These are phyloP conservation scores for Chionographis japonica DNA, from an alignment of 106 monocot species.

Conservation along the genomic window DNA sequence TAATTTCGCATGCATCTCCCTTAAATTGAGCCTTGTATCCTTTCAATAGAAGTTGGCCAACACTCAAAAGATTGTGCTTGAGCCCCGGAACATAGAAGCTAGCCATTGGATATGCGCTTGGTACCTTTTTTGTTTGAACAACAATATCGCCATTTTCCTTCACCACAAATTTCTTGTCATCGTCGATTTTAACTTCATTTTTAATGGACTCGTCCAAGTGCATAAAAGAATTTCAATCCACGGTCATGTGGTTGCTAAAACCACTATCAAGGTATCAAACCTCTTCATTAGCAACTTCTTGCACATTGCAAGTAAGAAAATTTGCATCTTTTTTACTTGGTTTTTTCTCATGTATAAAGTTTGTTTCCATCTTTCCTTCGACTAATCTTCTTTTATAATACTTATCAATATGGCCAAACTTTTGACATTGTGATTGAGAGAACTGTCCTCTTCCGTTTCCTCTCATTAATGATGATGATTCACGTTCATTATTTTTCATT, in stretches of 20 bases:
- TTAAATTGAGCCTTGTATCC: neutral
- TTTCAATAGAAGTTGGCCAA: slow-evolving; percentile 5
- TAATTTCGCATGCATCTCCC: slow-evolving; percentile 4
- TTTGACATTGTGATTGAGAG: neutral
- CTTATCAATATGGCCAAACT: neutral
- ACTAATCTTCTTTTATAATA: too few relatives aligned
- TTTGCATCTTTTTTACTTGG: too few relatives aligned
- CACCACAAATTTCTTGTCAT: neutral
- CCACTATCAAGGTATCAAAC: too few relatives aligned
- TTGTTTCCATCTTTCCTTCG: too few relatives aligned
- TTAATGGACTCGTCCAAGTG: neutral
- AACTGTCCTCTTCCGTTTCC: neutral
- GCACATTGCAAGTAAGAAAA: too few relatives aligned
- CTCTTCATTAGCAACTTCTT: too few relatives aligned
- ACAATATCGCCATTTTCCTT: slow-evolving; percentile 6
- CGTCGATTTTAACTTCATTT: slow-evolving; percentile 3
- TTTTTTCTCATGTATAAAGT: too few relatives aligned
- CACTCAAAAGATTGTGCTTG: slow-evolving; percentile 16
- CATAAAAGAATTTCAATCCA: neutral
- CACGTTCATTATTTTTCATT: neutral
- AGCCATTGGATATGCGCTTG: neutral
- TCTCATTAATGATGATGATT: neutral
- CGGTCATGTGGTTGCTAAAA: too few relatives aligned
- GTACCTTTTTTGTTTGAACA: neutral
- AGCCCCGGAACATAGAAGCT: neutral